Conservation (phyloP, 352 stramenopile genomes). For the Phytophthora ramorum region DNA sequence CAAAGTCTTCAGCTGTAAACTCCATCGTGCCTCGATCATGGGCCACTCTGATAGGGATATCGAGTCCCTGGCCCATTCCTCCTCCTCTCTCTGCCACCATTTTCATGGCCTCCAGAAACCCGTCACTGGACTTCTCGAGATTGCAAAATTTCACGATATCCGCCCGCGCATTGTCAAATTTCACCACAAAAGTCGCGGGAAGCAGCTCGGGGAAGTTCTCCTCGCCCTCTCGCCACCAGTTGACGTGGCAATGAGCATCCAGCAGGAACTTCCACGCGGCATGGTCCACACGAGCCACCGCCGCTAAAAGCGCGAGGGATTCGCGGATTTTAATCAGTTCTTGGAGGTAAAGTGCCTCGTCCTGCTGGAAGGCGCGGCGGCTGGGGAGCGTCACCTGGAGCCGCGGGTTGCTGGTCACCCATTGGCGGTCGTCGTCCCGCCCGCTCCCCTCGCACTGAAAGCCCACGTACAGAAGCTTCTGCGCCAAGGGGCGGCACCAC, state of each 20-base stretch:
- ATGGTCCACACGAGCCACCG: conserved; percentile 22
- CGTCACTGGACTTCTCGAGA: not conserved
- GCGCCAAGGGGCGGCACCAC: conserved; percentile 5
- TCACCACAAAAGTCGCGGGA: conserved; percentile 18
- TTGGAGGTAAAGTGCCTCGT: conserved; percentile 7
- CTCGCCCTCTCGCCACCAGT: conserved; percentile 29
- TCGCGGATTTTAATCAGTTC: conserved; percentile 5
- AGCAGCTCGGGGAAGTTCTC: conserved; percentile 30
- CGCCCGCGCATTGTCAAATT: not conserved
- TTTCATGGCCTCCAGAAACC: conserved; percentile 12
- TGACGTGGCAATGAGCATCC: conserved; percentile 28
- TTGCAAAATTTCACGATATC: conserved; percentile 15
- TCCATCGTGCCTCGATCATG: not conserved
- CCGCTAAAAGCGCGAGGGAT: not conserved
- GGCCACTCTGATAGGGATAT: conserved; percentile 8
- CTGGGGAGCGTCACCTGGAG: conserved; percentile 20
- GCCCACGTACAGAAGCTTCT: conserved; percentile 5
- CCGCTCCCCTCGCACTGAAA: conserved; percentile 10
- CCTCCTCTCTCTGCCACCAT: conserved; percentile 5
- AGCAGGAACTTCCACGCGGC: conserved; percentile 36
- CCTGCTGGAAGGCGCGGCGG: not conserved
- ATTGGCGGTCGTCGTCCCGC: not conserved
- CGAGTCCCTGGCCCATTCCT: not conserved
- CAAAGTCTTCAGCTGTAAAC: not conserved
- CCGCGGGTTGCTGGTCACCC: not conserved